Base-by-base conservation (phyloP, 768 basidiomycete genomes). In the Mycena epipterygia region DNA sequence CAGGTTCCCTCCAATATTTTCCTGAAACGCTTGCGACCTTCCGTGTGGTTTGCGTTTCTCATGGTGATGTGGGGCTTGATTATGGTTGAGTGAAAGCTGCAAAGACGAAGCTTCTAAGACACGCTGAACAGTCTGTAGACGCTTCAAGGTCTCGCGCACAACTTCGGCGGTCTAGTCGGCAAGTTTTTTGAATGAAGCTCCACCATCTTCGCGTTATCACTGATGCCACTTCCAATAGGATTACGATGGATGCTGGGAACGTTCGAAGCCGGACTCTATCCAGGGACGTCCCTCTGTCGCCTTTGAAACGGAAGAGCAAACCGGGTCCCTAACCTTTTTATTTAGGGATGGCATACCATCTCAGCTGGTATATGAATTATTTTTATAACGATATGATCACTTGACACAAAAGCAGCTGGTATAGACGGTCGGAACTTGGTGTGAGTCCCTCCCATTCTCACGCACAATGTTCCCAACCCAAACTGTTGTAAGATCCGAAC, bases 351-450 rank as follows among this genome's bases (percentile, higher is more conserved):
- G 72, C 72, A n/a, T 73, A 70, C 30, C 52, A 70, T 53, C 68
- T 73, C 5, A 73, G 72, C 44, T 73, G 72, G 72, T 62, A 57
- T 17, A 64, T 25, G 1, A 30, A 4, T 21, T 16, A 32, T 23
- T 29, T 21, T 65, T 53, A 12, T n/a, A 8, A 23, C 0, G 6
- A 49, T 29, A 32, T 12, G 19, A 23, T 27, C 56, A 69, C 37
- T 64, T 14, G 11, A 35, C 25, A 27, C 9, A 2, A n/a, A 4
- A 44, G 12, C n/a, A 92, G 91, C 74, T 95, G 94, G 93, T 95
- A 95, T 79, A 91, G 89, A 75, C 89, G 92, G 30, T 86, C 89
- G 14, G 95, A 96, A 75, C 86, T 93, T 73, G 93, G 92, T 19
- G 84, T 87, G 35, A 89, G 71, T 68, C 17, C 33, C 21, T 23